Evolutionary conservation across 1,139 yeast genomes (phyloP).

Genomic region (Scheffersomyces insectosa): DNA sequence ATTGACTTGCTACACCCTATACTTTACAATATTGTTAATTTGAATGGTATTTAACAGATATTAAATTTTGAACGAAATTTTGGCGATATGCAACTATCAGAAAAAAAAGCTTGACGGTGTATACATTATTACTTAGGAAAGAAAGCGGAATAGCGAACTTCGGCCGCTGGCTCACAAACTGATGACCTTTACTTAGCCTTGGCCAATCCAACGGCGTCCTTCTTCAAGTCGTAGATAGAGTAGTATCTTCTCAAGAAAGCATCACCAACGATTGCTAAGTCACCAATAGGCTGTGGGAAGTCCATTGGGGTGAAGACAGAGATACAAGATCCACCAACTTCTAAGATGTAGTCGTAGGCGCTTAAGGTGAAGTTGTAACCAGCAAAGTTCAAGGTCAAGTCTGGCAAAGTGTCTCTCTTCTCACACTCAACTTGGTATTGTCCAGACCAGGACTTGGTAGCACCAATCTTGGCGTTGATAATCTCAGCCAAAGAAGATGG

Average conservation of each 20-base stretch:
- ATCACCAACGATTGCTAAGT: constrained; percentile 93
- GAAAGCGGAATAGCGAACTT: too few species aligned
- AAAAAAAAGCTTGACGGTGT: too few species aligned
- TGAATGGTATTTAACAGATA: too few species aligned
- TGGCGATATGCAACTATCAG: too few species aligned
- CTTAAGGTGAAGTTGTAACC: constrained; percentile 89
- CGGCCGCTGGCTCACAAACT: too few species aligned
- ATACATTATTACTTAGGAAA: too few species aligned
- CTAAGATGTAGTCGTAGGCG: constrained; percentile 89
- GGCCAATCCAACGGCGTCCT: constrained; percentile 93
- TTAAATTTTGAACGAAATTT: too few species aligned
- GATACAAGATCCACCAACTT: constrained; percentile 90
- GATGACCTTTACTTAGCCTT: constrained; percentile 43
- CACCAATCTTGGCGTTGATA: constrained; percentile 92
- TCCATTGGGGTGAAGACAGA: constrained; percentile 97
- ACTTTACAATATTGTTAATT: too few species aligned
- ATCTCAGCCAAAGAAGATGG: constrained; percentile 96
- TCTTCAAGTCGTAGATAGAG: constrained; percentile 87
- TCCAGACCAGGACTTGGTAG: constrained; percentile 95
- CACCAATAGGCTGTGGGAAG: constrained; percentile 95
- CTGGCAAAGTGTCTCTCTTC: constrained; percentile 79
- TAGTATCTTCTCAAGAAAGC: constrained; percentile 94
- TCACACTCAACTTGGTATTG: constrained; percentile 93
- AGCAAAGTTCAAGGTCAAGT: constrained; percentile 81
- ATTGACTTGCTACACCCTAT: too few species aligned